phyloP scores from a whole-genome alignment of 2,329 filamentous ascomycete genomes.

The Fusarium coffeatum region DNA sequence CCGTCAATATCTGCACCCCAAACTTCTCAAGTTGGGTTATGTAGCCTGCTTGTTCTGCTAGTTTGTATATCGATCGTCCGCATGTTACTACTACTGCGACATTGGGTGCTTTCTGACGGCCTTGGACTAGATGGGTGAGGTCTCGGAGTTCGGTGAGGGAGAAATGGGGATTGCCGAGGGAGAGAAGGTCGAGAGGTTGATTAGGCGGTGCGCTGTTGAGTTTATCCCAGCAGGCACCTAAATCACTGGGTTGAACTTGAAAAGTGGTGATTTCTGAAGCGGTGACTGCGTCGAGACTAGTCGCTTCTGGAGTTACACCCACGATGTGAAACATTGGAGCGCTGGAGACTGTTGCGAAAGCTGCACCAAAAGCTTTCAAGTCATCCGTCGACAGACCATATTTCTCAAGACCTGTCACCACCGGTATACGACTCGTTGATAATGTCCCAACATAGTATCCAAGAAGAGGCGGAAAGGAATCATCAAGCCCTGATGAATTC shows the following conservation, averaged over 20 bases:
- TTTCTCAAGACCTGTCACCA: conserved; percentile 22
- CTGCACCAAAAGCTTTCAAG: conserved; percentile 36
- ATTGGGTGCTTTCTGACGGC: neutral
- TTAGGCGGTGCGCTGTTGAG: conserved; percentile 16
- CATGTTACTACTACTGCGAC: conserved; percentile 10
- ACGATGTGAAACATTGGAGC: conserved; percentile 43
- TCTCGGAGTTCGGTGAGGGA: conserved; percentile 28
- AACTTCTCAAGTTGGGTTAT: conserved; percentile 13
- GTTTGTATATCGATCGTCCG: conserved; percentile 18
- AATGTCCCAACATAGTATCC: conserved; percentile 35
- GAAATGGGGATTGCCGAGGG: conserved; percentile 38
- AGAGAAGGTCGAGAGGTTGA: conserved; percentile 24
- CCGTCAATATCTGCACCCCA: conserved; percentile 23
- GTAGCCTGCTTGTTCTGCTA: conserved; percentile 32
- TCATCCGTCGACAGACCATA: conserved; percentile 27
- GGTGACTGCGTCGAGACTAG: neutral
- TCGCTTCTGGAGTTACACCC: conserved; percentile 35
- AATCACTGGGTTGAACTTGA: conserved; percentile 6
- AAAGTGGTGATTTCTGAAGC: neutral
- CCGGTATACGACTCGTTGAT: conserved; percentile 27
- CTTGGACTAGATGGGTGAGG: neutral
- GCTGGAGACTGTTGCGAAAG: conserved; percentile 37
- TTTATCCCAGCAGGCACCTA: conserved; percentile 14
- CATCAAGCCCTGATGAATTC: neutral
- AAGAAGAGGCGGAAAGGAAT: conserved; percentile 35